Base-by-base conservation (phyloP, 805 yeast species). In the Wickerhamomyces canadensis region DNA sequence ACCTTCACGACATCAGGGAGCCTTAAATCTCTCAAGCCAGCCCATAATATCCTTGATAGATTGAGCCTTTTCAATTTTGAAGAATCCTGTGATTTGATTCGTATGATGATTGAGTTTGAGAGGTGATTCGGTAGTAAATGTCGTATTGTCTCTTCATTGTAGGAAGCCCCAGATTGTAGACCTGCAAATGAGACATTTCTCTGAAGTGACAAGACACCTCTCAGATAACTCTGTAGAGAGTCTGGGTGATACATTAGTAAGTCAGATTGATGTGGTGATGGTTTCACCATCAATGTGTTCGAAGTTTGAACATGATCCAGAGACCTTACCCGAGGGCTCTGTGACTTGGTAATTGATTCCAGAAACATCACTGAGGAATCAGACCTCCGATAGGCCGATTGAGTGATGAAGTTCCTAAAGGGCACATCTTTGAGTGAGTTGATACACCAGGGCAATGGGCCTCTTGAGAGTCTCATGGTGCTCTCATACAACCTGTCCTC, bases 371-470 rank as follows among this genome's bases (percentile, higher is more conserved):
- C 34, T 3, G 48, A 44, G 2, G 48, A 44, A 2, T 29, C 18
- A 3, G 39, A 22, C 19, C 27, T 23, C 14, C 41, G 30, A n/a
- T 27, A 22, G 2, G 45, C 36, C 2, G 43, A 33, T 1, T 23
- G 6, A 7, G 19, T 13, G 4, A 43, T 27, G 12, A 26, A 19
- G 19, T 25, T 21, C 13, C 15, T 18, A 4, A 7, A 10, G 3
- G 19, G 6, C 9, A 25, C 17, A 2, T 14, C 14, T 6, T 26
- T 19, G n/a, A 41, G 14, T 8, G 31, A 33, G 6, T 37, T 27
- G 8, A 43, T 32, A 29, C 47, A 43, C 40, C 42, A 39, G 4
- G 45, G 45, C 6, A 33, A 10, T 4, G 45, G 45, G 5, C 45
- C 45, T 4, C 19, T 14, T 7, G 32, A 16, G n/a, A 32, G 30